phyloP scores from a whole-genome alignment of 345 rosid genomes.

The Brassica incana region DNA sequence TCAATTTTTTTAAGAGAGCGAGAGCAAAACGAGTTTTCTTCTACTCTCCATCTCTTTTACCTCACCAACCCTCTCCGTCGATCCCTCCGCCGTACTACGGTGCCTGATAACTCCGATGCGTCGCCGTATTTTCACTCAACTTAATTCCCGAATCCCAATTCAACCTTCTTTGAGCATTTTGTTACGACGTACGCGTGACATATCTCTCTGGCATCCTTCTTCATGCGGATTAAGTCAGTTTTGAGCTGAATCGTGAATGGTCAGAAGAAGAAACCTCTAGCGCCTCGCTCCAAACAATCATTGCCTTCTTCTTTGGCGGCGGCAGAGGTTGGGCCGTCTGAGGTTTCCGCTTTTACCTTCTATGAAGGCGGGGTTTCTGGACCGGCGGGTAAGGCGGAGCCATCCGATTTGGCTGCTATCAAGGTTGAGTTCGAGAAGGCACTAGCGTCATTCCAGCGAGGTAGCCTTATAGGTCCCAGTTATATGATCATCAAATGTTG shows the following conservation, averaged over 20 bases:
- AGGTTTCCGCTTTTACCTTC: conserved; percentile 3
- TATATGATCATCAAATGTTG: too few species aligned
- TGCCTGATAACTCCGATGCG: not conserved
- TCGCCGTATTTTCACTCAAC: too few species aligned
- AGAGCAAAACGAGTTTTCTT: conserved; percentile 29
- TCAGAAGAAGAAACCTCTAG: conserved; percentile 64
- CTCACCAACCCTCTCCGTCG: conserved; percentile 48
- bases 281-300: conserved; percentile 61
- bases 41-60: conserved; percentile 30
- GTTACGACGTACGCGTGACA: not conserved
- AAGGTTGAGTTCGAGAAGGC: conserved; percentile 90
- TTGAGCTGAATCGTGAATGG: conserved; percentile 53
- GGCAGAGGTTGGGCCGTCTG: conserved; percentile 34
- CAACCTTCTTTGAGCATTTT: conserved; percentile 13
- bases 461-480: conserved; percentile 16
- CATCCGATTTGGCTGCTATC: conserved; percentile 37
- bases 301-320: conserved; percentile 33
- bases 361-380: conserved; percentile 4
- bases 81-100: conserved; percentile 31
- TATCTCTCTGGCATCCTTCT: conserved; percentile 26
- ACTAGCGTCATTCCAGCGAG: conserved; percentile 70
- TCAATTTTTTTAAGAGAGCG: not conserved
- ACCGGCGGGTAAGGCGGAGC: conserved; percentile 38
- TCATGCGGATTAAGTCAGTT: conserved; percentile 45
- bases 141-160: conserved; percentile 17